Percentiles rank a stretch among this genome's conserved stretches.
Evolutionary conservation across 495 filamentous ascomycete species (phyloP).

Genomic region (Staphylotrichum tortipilum): DNA sequence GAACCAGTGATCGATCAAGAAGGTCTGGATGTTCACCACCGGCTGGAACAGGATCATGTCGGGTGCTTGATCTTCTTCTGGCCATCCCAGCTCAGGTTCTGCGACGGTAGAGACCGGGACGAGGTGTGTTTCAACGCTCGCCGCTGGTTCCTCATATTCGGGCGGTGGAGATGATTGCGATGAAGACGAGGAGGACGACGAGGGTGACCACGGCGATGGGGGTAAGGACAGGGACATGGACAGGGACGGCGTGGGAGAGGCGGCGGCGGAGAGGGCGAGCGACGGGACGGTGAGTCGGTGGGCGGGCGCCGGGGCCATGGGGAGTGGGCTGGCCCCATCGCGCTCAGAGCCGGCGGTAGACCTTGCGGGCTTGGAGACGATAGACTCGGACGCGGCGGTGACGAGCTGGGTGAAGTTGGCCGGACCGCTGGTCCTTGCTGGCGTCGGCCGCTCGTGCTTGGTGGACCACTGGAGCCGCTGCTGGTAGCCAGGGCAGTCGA

Average conservation of each 20-base stretch:
- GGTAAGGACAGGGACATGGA: conserved; percentile 5
- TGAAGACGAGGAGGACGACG: conserved; percentile 8
- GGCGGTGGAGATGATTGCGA: conserved; percentile 8
- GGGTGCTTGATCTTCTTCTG: background rate
- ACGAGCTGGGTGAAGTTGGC: conserved; percentile 27
- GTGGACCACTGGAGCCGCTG: conserved; percentile 31
- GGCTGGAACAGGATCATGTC: conserved; percentile 14
- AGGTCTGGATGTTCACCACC: conserved; percentile 25
- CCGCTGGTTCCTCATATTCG: background rate
- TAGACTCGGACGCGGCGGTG: conserved; percentile 25
- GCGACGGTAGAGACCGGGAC: background rate
- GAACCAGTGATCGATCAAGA: conserved; percentile 31
- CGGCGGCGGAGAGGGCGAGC: background rate
- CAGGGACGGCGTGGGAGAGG: background rate
- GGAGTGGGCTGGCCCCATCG: background rate
- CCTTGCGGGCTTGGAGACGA: conserved; percentile 5
- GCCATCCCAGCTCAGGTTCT: background rate
- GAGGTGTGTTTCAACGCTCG: background rate
- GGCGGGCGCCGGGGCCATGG: background rate
- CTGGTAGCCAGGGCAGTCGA: conserved; percentile 28
- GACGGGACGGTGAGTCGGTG: background rate
- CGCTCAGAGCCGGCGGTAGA: background rate
- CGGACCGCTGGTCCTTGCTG: conserved; percentile 14
- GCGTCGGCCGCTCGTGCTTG: conserved; percentile 22
- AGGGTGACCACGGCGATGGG: background rate